Conservation (phyloP, 495 filamentous ascomycete species). For the Talaromyces adpressus region DNA sequence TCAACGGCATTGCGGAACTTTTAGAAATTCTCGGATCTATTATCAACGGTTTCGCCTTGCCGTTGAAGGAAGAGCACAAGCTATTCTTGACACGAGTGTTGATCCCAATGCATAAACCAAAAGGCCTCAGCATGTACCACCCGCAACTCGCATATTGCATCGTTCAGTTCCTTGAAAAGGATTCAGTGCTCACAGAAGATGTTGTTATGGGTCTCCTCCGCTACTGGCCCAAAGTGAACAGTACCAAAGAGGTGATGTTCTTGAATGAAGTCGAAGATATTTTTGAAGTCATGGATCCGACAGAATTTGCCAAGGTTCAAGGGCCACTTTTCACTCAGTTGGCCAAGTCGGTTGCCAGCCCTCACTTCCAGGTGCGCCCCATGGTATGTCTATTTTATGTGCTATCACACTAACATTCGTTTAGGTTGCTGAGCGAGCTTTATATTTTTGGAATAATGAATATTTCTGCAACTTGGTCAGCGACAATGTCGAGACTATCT, state of each 20-base stretch:
- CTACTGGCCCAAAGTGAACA: constrained; percentile 99
- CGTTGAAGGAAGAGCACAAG: constrained; percentile 98
- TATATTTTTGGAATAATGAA: constrained; percentile 99
- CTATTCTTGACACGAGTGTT: constrained; percentile 91
- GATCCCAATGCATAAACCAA: constrained; percentile 93
- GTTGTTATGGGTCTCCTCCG: constrained; percentile 88
- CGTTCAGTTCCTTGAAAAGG: constrained; percentile 98
- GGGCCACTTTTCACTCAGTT: constrained; percentile 95
- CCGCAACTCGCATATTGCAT: constrained; percentile 98
- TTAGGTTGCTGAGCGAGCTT: constrained; percentile 82
- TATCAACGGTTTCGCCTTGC: constrained; percentile 97
- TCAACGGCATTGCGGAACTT: constrained; percentile 96
- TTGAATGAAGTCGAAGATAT: constrained; percentile 99
- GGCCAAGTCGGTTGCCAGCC: constrained; percentile 95
- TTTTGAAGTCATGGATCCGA: constrained; percentile 99
- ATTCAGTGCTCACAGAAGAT: constrained; percentile 94
- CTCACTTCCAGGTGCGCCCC: constrained; percentile 82
- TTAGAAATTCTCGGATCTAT: constrained; percentile 97
- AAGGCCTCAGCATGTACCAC: constrained; percentile 99
- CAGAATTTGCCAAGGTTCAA: constrained; percentile 97
- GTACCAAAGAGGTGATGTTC: constrained; percentile 99
- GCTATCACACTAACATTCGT: background rate
- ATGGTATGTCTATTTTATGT: background rate
- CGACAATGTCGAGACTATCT: constrained; percentile 96
- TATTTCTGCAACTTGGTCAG: constrained; percentile 99